Evolutionary conservation across 2,329 filamentous ascomycete species (phyloP).

Genomic region (Colletotrichum lentis): DNA sequence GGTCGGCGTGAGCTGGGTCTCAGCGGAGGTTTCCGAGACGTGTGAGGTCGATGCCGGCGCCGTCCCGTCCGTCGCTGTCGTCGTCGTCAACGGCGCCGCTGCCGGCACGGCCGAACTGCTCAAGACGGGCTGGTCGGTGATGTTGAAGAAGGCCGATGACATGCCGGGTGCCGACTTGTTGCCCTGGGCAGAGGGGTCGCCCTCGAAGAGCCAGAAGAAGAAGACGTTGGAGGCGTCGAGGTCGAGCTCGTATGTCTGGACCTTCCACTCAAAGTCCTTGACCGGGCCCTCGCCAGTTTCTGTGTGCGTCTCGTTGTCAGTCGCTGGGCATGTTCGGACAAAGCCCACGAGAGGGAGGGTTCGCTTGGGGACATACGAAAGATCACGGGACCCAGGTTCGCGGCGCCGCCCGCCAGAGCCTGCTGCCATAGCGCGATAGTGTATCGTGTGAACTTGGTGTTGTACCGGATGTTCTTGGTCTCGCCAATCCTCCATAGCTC

Average conservation of each 20-base stretch:
- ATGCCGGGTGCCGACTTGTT: background rate
- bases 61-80: no score
- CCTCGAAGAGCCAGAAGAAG: constrained; percentile 41
- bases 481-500: constrained; percentile 30
- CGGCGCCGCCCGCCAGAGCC: constrained; percentile 13
- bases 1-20: background rate
- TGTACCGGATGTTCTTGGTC: constrained; percentile 40
- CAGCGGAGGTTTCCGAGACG: background rate
- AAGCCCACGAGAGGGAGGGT: background rate
- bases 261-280: constrained; percentile 38
- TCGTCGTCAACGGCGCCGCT: background rate
- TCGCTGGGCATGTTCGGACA: no score
- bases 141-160: constrained; percentile 39
- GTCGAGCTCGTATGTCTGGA: constrained; percentile 36
- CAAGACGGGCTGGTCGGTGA: constrained; percentile 35
- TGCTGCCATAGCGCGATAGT: constrained; percentile 43
- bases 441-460: constrained; percentile 40
- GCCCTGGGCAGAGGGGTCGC: constrained; percentile 29
- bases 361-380: constrained; percentile 11
- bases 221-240: constrained; percentile 36
- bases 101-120: background rate
- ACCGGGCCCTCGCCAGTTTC: constrained; percentile 28
- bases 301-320: background rate
- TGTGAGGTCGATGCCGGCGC: no score
- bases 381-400: constrained; percentile 32